phyloP scores from a whole-genome alignment of 169 alveolate genomes.

The Fabrea salina region DNA sequence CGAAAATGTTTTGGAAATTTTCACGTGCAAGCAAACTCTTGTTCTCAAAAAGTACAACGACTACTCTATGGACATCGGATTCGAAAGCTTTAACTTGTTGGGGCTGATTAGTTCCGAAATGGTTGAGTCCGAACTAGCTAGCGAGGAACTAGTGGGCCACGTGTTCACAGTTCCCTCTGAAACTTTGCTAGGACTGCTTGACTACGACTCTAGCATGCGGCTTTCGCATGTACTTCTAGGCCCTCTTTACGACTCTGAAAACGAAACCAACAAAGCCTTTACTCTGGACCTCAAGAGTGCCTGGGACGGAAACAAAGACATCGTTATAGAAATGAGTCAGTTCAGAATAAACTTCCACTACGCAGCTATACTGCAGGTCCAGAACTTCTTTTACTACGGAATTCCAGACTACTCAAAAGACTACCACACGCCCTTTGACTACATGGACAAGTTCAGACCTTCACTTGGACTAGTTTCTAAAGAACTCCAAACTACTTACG shows the following conservation, averaged over 20 bases:
- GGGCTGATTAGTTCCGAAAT: background rate
- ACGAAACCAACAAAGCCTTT: background rate
- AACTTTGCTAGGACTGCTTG: too few relatives aligned
- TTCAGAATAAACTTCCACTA: background rate
- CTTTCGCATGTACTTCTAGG: background rate
- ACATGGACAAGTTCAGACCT: conserved; percentile 12
- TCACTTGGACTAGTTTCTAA: background rate
- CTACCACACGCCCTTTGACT: conserved; percentile 9
- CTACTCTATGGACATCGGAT: background rate
- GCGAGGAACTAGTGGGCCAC: too few relatives aligned
- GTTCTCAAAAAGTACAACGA: background rate
- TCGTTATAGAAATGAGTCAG: background rate
- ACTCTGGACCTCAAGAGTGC: background rate
- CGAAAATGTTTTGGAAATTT: background rate
- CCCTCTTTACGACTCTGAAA: background rate
- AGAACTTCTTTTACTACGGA: conserved; percentile 21
- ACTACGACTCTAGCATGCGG: background rate
- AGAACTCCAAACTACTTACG: background rate
- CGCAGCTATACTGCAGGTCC: conserved; percentile 1
- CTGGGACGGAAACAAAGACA: background rate
- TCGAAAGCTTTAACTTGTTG: background rate
- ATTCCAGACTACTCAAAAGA: conserved; percentile 9
- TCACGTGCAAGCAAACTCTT: background rate
- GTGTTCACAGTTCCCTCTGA: too few relatives aligned
- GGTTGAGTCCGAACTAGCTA: background rate